These are phyloP conservation scores for Colletotrichum tropicicola DNA, from an alignment of 2,329 filamentous ascomycete species.

Conservation along the genomic window DNA sequence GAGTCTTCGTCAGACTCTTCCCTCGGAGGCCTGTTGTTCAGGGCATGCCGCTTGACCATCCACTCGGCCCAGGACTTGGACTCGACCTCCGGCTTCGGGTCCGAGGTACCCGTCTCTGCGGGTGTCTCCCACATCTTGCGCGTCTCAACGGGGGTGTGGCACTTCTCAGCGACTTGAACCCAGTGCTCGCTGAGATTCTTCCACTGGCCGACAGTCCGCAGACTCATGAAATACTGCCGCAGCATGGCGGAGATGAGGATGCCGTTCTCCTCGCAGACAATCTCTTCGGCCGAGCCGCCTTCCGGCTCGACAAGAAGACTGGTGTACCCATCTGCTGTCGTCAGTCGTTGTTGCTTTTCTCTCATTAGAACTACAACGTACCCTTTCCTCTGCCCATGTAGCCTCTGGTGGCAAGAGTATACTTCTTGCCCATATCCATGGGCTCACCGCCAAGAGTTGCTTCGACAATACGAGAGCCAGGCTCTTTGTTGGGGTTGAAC, in stretches of 20 bases:
- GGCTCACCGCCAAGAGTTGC: slow-evolving; percentile 69
- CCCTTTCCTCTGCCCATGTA: slow-evolving; percentile 89
- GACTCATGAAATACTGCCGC: slow-evolving; percentile 89
- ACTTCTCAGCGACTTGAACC: slow-evolving; percentile 68
- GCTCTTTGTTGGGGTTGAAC: slow-evolving; percentile 71
- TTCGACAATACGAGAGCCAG: slow-evolving; percentile 70
- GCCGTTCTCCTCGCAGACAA: slow-evolving; percentile 88
- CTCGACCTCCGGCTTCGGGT: slow-evolving; percentile 31
- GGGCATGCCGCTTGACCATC: slow-evolving; percentile 44
- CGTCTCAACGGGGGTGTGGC: slow-evolving; percentile 61
- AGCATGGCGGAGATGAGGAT: slow-evolving; percentile 87
- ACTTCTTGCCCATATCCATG: slow-evolving; percentile 70
- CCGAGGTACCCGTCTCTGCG: slow-evolving; percentile 26
- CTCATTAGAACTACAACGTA: slow-evolving; percentile 31
- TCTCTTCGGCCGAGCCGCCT: slow-evolving; percentile 79
- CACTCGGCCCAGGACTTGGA: slow-evolving; percentile 47
- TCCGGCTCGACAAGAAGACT: slow-evolving; percentile 79
- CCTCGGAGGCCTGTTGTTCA: slow-evolving; percentile 42
- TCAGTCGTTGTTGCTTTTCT: neutral
- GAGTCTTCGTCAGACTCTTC: slow-evolving; percentile 53
- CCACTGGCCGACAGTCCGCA: slow-evolving; percentile 85
- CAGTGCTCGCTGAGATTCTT: slow-evolving; percentile 77
- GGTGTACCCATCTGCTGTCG: slow-evolving; percentile 73
- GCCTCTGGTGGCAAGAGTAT: slow-evolving; percentile 80
- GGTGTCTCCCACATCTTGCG: slow-evolving; percentile 45